phyloP scores from a whole-genome alignment of 2,329 filamentous ascomycete genomes.

The Cladophialophora bantiana region DNA sequence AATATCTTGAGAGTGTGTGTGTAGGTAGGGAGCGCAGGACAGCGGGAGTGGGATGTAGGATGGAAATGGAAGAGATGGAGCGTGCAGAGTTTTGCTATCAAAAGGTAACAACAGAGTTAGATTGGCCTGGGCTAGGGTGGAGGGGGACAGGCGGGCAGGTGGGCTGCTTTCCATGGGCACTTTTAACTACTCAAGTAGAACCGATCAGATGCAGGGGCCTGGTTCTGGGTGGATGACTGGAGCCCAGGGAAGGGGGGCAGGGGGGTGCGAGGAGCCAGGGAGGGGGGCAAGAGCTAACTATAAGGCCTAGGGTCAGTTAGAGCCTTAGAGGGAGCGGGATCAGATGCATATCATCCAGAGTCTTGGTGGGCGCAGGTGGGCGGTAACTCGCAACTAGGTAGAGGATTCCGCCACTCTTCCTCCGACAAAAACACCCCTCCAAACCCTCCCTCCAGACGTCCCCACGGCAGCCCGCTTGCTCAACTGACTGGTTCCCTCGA shows the following conservation, averaged over 20 bases:
- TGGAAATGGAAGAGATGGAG: slow-evolving; percentile 25
- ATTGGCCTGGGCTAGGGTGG: slow-evolving; percentile 25
- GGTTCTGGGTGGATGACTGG: slow-evolving; percentile 10
- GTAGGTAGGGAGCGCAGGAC: not conserved
- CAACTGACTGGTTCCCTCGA: slow-evolving; percentile 8
- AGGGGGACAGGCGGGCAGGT: slow-evolving; percentile 2
- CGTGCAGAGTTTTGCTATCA: slow-evolving; percentile 36
- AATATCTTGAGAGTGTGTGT: not conserved
- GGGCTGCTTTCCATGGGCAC: slow-evolving; percentile 1
- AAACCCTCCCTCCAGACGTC: slow-evolving; percentile 6
- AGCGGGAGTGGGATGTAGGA: slow-evolving; percentile 15
- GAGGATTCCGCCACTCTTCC: slow-evolving; percentile 8
- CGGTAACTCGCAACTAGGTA: not conserved
- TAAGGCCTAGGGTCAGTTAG: slow-evolving; percentile 12
- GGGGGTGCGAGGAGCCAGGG: slow-evolving; percentile 1
- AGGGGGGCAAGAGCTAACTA: not conserved
- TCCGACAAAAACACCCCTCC: not conserved
- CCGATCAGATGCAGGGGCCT: slow-evolving; percentile 11
- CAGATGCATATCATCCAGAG: slow-evolving; percentile 16
- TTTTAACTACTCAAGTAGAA: slow-evolving; percentile 7
- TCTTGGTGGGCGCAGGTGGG: slow-evolving; percentile 1
- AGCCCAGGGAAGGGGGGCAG: not conserved
- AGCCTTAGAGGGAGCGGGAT: slow-evolving; percentile 7
- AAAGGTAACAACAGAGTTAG: slow-evolving; percentile 25
- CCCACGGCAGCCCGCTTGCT: slow-evolving; percentile 3